phyloP scores from a whole-genome alignment of 306 rosid genomes.

The Luffa acutangula region DNA sequence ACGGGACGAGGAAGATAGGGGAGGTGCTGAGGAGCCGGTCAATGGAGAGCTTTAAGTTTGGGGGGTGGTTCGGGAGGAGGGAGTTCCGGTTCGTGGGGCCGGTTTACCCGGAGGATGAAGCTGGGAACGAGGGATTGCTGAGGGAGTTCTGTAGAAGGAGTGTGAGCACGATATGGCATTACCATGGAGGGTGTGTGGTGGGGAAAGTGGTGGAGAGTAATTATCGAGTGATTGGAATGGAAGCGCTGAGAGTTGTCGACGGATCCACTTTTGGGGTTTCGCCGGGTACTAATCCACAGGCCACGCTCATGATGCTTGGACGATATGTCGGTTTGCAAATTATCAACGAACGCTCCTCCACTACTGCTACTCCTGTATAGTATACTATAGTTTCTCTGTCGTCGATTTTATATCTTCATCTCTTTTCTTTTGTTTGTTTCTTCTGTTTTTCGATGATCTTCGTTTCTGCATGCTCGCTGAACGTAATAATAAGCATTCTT shows the following conservation, averaged over 20 bases:
- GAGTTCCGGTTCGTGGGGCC: conserved; percentile 73
- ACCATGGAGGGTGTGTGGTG: conserved; percentile 79
- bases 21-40: conserved; percentile 44
- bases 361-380: background rate
- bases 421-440: too few relatives aligned
- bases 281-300: conserved; percentile 95
- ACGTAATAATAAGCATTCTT: too few relatives aligned
- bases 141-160: conserved; percentile 66
- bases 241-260: conserved; percentile 62
- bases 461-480: too few relatives aligned
- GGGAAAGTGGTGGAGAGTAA: conserved; percentile 72
- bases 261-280: conserved; percentile 70
- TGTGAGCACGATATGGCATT: conserved; percentile 89
- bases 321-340: conserved; percentile 20
- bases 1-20: conserved; percentile 56
- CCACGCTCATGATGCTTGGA: conserved; percentile 86
- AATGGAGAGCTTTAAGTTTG: conserved; percentile 50
- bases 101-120: conserved; percentile 43
- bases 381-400: too few relatives aligned
- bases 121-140: conserved; percentile 27
- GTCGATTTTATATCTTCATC: too few relatives aligned
- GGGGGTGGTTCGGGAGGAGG: conserved; percentile 38
- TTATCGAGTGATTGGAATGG: conserved; percentile 38
- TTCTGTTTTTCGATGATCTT: too few relatives aligned
- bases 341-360: background rate